Percentiles rank a stretch among this genome's conserved stretches.
Evolutionary conservation across 2,329 filamentous ascomycete genomes (phyloP).

Genomic region (Gnomoniopsis smithogilvyi): DNA sequence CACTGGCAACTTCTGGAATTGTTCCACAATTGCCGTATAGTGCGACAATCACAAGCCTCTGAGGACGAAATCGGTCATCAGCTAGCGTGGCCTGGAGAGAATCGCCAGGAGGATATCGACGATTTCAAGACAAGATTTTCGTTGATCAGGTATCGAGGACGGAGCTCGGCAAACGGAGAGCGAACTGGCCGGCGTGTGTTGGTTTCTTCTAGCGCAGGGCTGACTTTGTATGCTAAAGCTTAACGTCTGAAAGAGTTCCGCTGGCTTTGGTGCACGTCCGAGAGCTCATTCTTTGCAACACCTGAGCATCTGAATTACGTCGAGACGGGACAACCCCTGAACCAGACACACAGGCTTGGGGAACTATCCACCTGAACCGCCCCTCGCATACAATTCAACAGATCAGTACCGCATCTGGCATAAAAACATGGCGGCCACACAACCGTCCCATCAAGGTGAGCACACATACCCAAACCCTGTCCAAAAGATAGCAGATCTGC

Average conservation of each 20-base stretch:
- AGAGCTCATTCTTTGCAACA: neutral
- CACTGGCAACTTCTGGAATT: neutral
- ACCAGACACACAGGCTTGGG: neutral
- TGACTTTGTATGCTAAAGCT: neutral
- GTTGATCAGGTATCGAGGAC: neutral
- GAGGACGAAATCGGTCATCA: conserved; percentile 5
- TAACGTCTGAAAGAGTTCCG: neutral
- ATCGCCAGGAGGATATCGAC: conserved; percentile 8
- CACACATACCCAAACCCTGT: conserved; percentile 9
- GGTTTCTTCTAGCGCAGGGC: neutral
- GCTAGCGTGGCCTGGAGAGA: conserved; percentile 6
- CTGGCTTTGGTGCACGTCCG: conserved; percentile 2
- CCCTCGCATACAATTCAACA: conserved; percentile 5
- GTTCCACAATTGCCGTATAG: neutral
- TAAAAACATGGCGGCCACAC: conserved; percentile 15
- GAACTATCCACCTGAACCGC: conserved; percentile 5
- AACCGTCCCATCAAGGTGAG: conserved; percentile 16
- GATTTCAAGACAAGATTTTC: conserved; percentile 8
- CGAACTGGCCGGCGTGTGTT: conserved; percentile 3
- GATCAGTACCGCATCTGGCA: neutral
- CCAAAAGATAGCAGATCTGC: conserved; percentile 5
- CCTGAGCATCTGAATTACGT: neutral
- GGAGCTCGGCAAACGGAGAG: neutral
- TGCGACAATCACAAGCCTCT: neutral
- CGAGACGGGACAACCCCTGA: conserved; percentile 12